A percentile compares a stretch with the other conserved stretches of the same genome.
phyloP scores from a whole-genome alignment of 2,329 filamentous ascomycete genomes.

The Colletotrichum eremochloae region DNA sequence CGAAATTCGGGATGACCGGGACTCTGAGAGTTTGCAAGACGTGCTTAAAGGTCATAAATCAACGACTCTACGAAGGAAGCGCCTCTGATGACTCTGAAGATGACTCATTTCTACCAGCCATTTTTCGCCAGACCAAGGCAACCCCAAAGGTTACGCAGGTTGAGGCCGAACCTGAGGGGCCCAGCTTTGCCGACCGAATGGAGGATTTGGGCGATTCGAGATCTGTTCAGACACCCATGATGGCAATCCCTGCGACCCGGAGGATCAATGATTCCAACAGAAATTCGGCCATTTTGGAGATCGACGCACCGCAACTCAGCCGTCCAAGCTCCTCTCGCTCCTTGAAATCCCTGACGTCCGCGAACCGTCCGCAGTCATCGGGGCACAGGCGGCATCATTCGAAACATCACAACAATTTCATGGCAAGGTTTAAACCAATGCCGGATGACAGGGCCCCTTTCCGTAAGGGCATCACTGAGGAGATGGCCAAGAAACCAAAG shows the following conservation, averaged over 20 bases:
- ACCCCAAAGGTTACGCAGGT: slow-evolving; percentile 51
- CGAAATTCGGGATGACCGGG: slow-evolving; percentile 87
- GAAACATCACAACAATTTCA: slow-evolving; percentile 77
- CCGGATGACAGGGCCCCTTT: slow-evolving; percentile 90
- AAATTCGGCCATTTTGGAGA: slow-evolving; percentile 90
- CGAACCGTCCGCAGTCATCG: slow-evolving; percentile 78
- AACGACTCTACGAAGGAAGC: slow-evolving; percentile 84
- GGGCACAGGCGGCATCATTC: slow-evolving; percentile 89
- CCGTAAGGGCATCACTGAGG: slow-evolving; percentile 77
- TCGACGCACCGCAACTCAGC: slow-evolving; percentile 84
- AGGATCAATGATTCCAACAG: slow-evolving; percentile 82
- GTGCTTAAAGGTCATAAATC: slow-evolving; percentile 91
- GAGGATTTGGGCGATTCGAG: slow-evolving; percentile 63
- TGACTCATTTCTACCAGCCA: slow-evolving; percentile 75
- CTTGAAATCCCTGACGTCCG: slow-evolving; percentile 77
- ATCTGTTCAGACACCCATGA: slow-evolving; percentile 76
- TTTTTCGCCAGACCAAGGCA: slow-evolving; percentile 68
- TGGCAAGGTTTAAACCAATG: slow-evolving; percentile 79
- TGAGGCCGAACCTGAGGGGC: slow-evolving; percentile 57
- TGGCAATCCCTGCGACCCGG: slow-evolving; percentile 76
- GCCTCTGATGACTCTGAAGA: slow-evolving; percentile 89
- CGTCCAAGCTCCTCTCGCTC: slow-evolving; percentile 96
- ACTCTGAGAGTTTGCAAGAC: slow-evolving; percentile 92
- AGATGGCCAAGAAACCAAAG: slow-evolving; percentile 73
- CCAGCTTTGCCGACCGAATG: slow-evolving; percentile 56